phyloP scores from a whole-genome alignment of 2,329 filamentous ascomycete genomes.

The Xylaria sp. region DNA sequence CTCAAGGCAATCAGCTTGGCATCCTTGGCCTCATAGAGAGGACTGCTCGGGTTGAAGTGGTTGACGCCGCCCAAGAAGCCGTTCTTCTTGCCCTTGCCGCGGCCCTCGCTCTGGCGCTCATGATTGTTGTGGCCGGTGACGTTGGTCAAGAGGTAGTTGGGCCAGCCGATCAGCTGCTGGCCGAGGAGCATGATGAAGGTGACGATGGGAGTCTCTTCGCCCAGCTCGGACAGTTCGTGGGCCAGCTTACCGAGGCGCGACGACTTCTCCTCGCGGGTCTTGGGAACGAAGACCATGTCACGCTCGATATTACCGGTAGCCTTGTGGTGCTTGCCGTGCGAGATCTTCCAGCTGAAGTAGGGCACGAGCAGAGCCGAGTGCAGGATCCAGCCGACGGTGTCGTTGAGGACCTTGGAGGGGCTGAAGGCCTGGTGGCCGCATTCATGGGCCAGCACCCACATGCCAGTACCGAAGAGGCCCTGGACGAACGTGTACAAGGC shows the following conservation, averaged over 20 bases:
- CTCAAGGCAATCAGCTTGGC: constrained; percentile 86
- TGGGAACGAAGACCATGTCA: constrained; percentile 99
- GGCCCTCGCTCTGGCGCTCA: constrained; percentile 88
- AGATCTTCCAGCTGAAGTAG: constrained; percentile 99
- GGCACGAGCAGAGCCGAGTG: constrained; percentile 91
- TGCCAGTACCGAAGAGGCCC: constrained; percentile 89
- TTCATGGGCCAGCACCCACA: constrained; percentile 98
- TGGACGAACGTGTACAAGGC: constrained; percentile 79
- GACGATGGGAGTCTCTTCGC: constrained; percentile 91
- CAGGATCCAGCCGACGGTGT: constrained; percentile 89
- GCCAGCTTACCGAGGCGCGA: constrained; percentile 75
- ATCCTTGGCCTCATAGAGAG: constrained; percentile 91
- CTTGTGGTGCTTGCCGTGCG: constrained; percentile 99
- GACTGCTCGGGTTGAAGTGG: constrained; percentile 91
- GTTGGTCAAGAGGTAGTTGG: constrained; percentile 88
- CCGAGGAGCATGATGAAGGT: constrained; percentile 78
- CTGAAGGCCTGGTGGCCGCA: constrained; percentile 98
- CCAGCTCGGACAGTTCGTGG: constrained; percentile 87
- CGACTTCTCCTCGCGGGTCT: constrained; percentile 85
- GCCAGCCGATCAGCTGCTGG: constrained; percentile 95
- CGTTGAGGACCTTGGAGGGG: constrained; percentile 88
- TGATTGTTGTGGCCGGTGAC: constrained; percentile 97
- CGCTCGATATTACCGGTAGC: constrained; percentile 96
- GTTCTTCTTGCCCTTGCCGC: constrained; percentile 91
- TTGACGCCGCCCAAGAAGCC: constrained; percentile 84